Evolutionary conservation across 768 basidiomycete genomes (phyloP).

Genomic region (Multifurca ochricompacta): DNA sequence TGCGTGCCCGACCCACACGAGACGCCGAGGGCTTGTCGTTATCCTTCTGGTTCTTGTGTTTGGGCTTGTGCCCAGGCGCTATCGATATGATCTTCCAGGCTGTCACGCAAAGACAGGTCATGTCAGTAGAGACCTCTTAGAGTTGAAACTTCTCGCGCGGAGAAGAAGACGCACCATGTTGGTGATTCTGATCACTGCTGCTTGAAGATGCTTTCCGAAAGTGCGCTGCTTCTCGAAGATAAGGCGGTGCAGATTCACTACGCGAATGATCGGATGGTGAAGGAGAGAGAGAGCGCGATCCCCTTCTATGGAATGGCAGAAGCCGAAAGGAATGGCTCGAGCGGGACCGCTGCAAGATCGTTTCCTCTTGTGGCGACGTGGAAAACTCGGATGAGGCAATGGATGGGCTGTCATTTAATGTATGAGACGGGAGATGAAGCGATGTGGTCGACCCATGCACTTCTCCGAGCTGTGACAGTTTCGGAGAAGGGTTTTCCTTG

Average conservation of each 20-base stretch:
- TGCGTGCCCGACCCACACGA: slow-evolving; percentile 28
- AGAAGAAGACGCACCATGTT: neutral
- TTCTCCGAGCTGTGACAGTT: neutral
- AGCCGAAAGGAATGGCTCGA: neutral
- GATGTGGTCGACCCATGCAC: neutral
- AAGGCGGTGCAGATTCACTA: neutral
- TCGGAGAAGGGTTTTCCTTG: slow-evolving; percentile 4
- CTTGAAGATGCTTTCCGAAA: neutral
- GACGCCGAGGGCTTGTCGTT: neutral
- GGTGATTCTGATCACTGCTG: neutral
- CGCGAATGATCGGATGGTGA: neutral
- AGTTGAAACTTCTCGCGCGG: neutral
- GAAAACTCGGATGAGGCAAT: neutral
- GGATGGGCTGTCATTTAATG: neutral
- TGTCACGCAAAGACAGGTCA: neutral
- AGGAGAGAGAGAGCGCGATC: neutral
- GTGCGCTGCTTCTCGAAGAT: neutral
- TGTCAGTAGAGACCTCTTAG: neutral
- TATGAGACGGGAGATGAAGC: neutral
- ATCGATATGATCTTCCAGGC: neutral
- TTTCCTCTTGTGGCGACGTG: neutral
- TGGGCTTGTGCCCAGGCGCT: neutral
- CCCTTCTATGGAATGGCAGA: neutral
- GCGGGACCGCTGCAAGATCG: neutral
- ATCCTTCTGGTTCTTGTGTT: neutral